Evolutionary conservation across 208 protist species (phyloP), one percentile per base, ranked within the genome.

Genomic region (Trypanosomatidae sp.): DNA sequence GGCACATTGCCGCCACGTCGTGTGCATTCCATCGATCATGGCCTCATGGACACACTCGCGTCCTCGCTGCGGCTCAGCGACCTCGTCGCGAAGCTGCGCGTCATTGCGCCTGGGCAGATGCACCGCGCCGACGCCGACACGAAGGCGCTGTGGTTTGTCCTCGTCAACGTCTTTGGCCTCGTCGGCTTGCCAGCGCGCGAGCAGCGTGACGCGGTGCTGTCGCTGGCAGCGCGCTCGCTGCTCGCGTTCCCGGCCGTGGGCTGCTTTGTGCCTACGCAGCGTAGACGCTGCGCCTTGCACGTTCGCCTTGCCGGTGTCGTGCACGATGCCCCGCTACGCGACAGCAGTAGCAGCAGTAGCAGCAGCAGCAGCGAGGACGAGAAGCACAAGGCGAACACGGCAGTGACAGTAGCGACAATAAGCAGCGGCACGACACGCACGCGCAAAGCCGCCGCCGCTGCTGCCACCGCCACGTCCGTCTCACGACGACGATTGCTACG

Each of bases 51-150:
- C 10, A 70, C 59, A 16, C 55, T 92, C 23, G 64, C 68, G 0
- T 59, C 40, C 21, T 88, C 79, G 7, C 63, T 94, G 41, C 65
- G 78, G 4, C 61, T 94, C 10, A 49, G 51, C 25, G 53, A 43
- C 15, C 56, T 94, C n/a, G 72, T 87, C 23, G 55, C 83, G 43
- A 59, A 60, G 6, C 68, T 94, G 5, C 49, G 59, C 16, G 63
- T 94, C 21, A 48, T 50, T 15, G 49, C 72, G 10, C 72, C 86
- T 1, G 81, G 81, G 4, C 41, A 58, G n/a, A 15, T 90, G 37
- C 85, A 94, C 68, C 70, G 85, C 16, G 85, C 85, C 13, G 72
- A 75, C 26, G 87, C 81, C 10, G 85, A 94, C 62, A 66, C 81
- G 1, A 86, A 76, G 51, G 72, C 65, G 21, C 54, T 94, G 15